These are phyloP conservation scores for Hirsutella thompsonii DNA, from an alignment of 2,329 filamentous ascomycete genomes.

Conservation along the genomic window DNA sequence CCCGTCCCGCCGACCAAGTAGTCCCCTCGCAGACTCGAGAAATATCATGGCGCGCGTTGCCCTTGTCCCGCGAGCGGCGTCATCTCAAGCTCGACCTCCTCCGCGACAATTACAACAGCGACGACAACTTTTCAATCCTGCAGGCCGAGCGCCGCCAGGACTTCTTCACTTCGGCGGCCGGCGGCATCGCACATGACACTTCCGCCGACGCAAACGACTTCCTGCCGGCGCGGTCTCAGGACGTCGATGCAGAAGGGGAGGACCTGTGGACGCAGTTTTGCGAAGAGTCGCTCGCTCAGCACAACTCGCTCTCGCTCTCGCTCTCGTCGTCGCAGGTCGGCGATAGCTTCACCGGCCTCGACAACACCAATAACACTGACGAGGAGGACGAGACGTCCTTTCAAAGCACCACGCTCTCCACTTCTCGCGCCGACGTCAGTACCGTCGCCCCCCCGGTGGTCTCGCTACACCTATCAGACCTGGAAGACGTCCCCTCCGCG, in stretches of 20 bases:
- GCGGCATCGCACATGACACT: slow-evolving; percentile 14
- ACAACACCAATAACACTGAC: too few relatives aligned
- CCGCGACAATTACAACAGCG: too few relatives aligned
- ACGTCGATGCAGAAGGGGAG: slow-evolving; percentile 21
- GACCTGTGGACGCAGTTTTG: slow-evolving; percentile 52
- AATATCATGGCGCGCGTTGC: slow-evolving; percentile 41
- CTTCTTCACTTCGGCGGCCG: slow-evolving; percentile 9
- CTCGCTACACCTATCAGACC: slow-evolving; percentile 30
- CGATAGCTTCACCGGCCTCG: slow-evolving; percentile 14
- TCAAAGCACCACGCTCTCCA: slow-evolving; percentile 4
- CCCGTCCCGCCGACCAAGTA: neutral
- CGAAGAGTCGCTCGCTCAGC: slow-evolving; percentile 61
- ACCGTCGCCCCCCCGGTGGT: slow-evolving; percentile 7
- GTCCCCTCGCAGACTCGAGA: slow-evolving; percentile 17
- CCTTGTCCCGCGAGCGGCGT: slow-evolving; percentile 21
- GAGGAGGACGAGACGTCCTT: slow-evolving; percentile 10
- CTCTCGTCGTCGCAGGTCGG: slow-evolving; percentile 41
- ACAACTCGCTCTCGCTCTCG: slow-evolving; percentile 47
- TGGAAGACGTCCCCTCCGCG: slow-evolving; percentile 59
- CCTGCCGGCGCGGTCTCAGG: neutral
- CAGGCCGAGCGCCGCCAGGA: neutral
- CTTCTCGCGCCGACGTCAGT: slow-evolving; percentile 3
- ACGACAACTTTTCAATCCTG: too few relatives aligned
- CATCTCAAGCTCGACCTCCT: too few relatives aligned
- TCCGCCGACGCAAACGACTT: neutral